phyloP scores from a whole-genome alignment of 2,329 filamentous ascomycete genomes.

The Pleoardoris graminearum region DNA sequence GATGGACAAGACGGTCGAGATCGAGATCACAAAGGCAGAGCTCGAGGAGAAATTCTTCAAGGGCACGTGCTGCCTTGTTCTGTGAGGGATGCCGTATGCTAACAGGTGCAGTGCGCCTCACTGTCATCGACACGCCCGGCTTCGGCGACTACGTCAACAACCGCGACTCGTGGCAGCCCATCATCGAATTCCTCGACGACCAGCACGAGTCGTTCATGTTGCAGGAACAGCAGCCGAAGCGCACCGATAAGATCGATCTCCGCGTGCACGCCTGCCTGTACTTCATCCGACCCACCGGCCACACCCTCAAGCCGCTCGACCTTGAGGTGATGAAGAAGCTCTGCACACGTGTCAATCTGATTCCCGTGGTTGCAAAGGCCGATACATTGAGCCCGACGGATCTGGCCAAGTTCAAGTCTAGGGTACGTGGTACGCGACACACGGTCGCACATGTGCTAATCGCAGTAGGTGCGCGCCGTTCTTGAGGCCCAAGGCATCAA shows the following conservation, averaged over 20 bases:
- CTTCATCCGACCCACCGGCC: slow-evolving; percentile 98
- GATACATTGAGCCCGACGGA: slow-evolving; percentile 94
- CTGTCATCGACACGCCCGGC: slow-evolving; percentile 97
- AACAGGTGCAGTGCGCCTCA: slow-evolving; percentile 78
- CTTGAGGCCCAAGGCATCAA: slow-evolving; percentile 99
- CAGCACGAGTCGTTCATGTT: slow-evolving; percentile 99
- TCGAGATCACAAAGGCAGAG: slow-evolving; percentile 99
- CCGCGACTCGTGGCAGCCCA: slow-evolving; percentile 99
- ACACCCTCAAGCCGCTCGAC: slow-evolving; percentile 97
- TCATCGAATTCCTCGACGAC: slow-evolving; percentile 99
- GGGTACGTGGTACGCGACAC: slow-evolving; percentile 61
- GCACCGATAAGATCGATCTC: slow-evolving; percentile 98
- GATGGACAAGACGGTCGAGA: slow-evolving; percentile 99
- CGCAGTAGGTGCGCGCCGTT: slow-evolving; percentile 78
- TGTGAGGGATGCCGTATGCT: slow-evolving; percentile 15
- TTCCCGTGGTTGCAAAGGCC: slow-evolving; percentile 97
- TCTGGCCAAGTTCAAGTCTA: slow-evolving; percentile 90
- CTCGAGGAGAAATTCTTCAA: slow-evolving; percentile 99
- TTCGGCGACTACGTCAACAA: slow-evolving; percentile 99
- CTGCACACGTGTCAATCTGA: slow-evolving; percentile 96
- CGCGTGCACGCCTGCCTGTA: slow-evolving; percentile 98
- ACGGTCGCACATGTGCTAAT: slow-evolving; percentile 16
- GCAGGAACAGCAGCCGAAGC: slow-evolving; percentile 98
- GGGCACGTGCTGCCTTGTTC: slow-evolving; percentile 59
- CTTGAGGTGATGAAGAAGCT: slow-evolving; percentile 99